Base-by-base conservation (phyloP, 176 grass and related monocot genomes). In the Cenchrus purpureus region DNA sequence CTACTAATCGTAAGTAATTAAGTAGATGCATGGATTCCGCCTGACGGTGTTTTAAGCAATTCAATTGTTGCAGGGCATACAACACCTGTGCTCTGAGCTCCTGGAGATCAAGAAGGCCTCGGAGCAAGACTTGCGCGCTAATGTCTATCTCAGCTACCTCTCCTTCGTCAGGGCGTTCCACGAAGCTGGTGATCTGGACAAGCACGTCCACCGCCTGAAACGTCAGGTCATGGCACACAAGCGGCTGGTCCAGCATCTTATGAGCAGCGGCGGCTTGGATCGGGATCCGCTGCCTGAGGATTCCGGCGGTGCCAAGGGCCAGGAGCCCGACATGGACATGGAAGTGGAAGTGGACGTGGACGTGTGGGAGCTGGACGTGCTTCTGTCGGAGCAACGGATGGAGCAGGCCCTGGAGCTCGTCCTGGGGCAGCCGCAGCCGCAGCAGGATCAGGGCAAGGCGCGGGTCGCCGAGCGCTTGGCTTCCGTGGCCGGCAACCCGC, bases 51-150 rank as follows among this genome's bases (percentile, higher is more conserved):
- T 51, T 12, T 10, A 51, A 51, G 10, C 10, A 51, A 51, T 11
- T 2, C 9, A 51, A 51, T 50, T 50, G 10, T 12, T 12, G 13
- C 77, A 94, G 92, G 92, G 92, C 34, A 89, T 94, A 61, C 79
- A 89, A 6, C 89, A 86, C 54, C 51, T 94, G 61, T 87, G 92
- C 62, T 91, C 84, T 10, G 92, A 94, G 77, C 86, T 94, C 65
- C 84, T 89, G 53, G 89, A 91, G 29, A 82, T 94, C 86, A 91
- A 91, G 52, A 87, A 87, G 78, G 81, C 79, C 31, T 94, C 92
- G 6, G 83, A 91, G 81, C 81, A 91, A 17, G 92, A 90, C 56
- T 93, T 93, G 29, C 54, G 67, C 1, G 53, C 62, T 9, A 91
- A 87, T 55, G 66, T 87, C 12, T 86, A 84, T 42, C 62, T 83